phyloP scores from a whole-genome alignment of 163 green algal genomes.

The Scenedesmus sp. region DNA sequence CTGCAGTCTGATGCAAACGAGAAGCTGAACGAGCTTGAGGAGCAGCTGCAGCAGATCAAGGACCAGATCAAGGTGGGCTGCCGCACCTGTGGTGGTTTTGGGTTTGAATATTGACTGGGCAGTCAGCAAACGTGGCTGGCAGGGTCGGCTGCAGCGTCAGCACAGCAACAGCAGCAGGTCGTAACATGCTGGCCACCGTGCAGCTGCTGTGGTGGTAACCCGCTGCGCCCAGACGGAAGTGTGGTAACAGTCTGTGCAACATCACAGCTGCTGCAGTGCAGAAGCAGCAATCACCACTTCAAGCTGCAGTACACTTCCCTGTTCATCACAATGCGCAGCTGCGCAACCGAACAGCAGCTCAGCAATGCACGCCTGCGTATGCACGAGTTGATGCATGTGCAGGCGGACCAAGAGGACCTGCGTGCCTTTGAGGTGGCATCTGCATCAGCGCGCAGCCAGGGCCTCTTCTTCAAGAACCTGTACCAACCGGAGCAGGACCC shows the following conservation, averaged over 20 bases:
- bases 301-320: neutral
- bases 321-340: neutral
- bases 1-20: slow-evolving; percentile 51
- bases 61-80: slow-evolving; percentile 38
- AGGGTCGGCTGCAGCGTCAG: no score
- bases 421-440: slow-evolving; percentile 45
- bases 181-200: no score
- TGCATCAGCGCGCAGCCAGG: slow-evolving; percentile 50
- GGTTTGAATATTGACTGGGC: no score
- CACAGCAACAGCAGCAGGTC: no score
- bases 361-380: neutral
- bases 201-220: no score
- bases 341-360: neutral
- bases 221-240: no score
- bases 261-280: no score
- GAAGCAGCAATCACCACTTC: no score
- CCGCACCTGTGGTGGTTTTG: no score
- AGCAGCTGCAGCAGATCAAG: slow-evolving; percentile 53
- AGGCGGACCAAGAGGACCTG: slow-evolving; percentile 61
- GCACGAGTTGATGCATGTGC: neutral
- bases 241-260: no score
- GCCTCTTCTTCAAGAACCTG: slow-evolving; percentile 62
- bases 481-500: slow-evolving; percentile 41
- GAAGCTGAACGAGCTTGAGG: slow-evolving; percentile 55
- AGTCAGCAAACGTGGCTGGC: no score